Evolutionary conservation across 805 yeast species (phyloP).

Genomic region (Barnettozyma sp.): DNA sequence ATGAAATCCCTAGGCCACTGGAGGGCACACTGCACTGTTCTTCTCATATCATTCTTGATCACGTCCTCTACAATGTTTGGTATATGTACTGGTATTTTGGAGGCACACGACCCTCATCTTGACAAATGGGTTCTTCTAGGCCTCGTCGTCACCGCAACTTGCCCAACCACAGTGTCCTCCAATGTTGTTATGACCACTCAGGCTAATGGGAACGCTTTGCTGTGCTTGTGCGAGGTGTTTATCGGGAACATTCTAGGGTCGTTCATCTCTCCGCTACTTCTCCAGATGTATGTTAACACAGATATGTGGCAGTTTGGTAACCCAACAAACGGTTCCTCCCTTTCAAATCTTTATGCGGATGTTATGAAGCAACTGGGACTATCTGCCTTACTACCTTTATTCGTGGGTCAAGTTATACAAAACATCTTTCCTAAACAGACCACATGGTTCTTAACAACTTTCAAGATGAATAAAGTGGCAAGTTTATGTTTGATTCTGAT

Average conservation of each 20-base stretch:
- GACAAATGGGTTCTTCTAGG: constrained; percentile 78
- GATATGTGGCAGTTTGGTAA: constrained; percentile 71
- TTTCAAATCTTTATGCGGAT: constrained; percentile 53
- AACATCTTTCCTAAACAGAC: constrained; percentile 60
- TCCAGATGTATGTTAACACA: constrained; percentile 55
- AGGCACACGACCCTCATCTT: constrained; percentile 50
- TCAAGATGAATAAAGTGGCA: constrained; percentile 65
- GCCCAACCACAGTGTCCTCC: constrained; percentile 89
- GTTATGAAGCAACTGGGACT: constrained; percentile 88
- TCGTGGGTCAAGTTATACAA: constrained; percentile 83
- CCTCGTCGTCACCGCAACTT: constrained; percentile 71
- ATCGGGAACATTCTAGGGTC: constrained; percentile 83
- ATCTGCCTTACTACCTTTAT: constrained; percentile 75
- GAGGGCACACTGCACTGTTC: constrained; percentile 75
- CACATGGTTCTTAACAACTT: constrained; percentile 50
- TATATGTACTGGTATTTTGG: constrained; percentile 56
- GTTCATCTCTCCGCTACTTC: constrained; percentile 77
- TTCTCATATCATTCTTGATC: constrained; percentile 61
- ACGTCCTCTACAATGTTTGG: constrained; percentile 71
- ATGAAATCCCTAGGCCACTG: constrained; percentile 61
- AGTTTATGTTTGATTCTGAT: constrained; percentile 71
- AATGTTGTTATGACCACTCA: constrained; percentile 87
- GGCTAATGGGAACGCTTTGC: constrained; percentile 76
- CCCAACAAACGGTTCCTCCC: constrained; percentile 54
- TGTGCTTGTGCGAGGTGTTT: constrained; percentile 79